phyloP scores from a whole-genome alignment of 805 yeast species.

The Yarrowia keelungensis region DNA sequence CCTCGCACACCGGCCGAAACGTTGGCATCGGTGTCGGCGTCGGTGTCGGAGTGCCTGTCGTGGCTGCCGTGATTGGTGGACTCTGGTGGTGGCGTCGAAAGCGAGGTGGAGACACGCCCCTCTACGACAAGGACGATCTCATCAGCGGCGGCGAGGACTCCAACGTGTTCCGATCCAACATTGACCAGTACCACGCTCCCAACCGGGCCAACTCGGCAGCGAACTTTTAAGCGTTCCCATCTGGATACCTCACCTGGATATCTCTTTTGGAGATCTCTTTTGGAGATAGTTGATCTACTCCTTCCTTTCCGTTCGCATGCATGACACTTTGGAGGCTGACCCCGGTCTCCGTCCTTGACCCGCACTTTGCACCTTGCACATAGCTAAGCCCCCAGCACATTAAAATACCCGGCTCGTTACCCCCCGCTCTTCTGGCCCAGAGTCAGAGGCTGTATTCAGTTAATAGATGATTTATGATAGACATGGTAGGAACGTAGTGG shows the following conservation, averaged over 20 bases:
- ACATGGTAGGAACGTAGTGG: neutral
- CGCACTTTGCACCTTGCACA: conserved; percentile 47
- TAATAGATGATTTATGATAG: conserved; percentile 38
- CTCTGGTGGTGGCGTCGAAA: conserved; percentile 43
- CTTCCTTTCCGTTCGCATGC: neutral
- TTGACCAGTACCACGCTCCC: conserved; percentile 48
- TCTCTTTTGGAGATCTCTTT: too few relatives aligned
- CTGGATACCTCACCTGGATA: too few relatives aligned
- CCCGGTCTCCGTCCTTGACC: neutral
- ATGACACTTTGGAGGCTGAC: neutral
- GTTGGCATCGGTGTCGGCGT: conserved; percentile 71
- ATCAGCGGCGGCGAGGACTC: conserved; percentile 40
- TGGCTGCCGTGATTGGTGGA: conserved; percentile 51
- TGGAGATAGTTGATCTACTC: too few relatives aligned
- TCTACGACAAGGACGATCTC: conserved; percentile 42
- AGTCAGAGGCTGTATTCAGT: conserved; percentile 32
- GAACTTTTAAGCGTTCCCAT: conserved; percentile 43
- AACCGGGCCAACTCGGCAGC: conserved; percentile 45
- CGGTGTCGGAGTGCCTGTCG: conserved; percentile 69
- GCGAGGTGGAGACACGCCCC: conserved; percentile 19
- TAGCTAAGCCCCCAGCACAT: conserved; percentile 15
- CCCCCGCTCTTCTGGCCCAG: conserved; percentile 5
- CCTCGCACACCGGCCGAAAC: conserved; percentile 47
- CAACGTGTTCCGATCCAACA: conserved; percentile 48
- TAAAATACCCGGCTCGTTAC: conserved; percentile 28